Evolutionary conservation across 208 protist genomes (phyloP), one percentile per base, ranked within the genome.

Genomic region (Chromosphaera perkinsii): DNA sequence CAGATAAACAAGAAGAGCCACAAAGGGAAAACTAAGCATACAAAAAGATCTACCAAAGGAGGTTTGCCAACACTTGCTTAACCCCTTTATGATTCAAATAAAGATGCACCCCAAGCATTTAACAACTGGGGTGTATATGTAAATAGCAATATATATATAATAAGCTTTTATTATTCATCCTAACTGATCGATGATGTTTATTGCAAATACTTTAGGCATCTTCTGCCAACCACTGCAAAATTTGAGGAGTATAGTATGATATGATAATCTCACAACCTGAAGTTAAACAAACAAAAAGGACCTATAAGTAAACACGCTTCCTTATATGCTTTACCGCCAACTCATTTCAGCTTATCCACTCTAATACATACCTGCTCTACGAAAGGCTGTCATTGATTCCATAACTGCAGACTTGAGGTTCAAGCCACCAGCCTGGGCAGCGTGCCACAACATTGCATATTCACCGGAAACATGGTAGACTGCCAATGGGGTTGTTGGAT

Each of bases 221-320:
- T n/a, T n/a, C n/a, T n/a, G n/a, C 35, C n/a, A 72, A 36, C 76
- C 76, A 81, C n/a, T 84, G 55, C 29, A 84, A 60, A 5, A 81
- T 27, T 52, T 78, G 54, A 45, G 82, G 82, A n/a, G 81, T 80
- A 45, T 74, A 88, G 73, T 90, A 90, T 1, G 85, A 89, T 32
- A 90, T 76, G 52, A 89, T 80, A 36, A 88, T 72, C 69, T 80
- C 78, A 49, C 43, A 66, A 9, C 51, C 43, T 66, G 60, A 29
- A n/a, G n/a, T 31, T 31, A 29, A 10, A n/a, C 10, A 57, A n/a
- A 27, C 12, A 27, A 1, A 49, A 12, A 1, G 7, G 17, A 14
- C 24, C 7, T 62, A 12, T 27, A 39, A 10, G 26, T 45, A 69
- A 36, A 35, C 24, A 66, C n/a, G 26, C 12, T 0, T 22, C 51